Base-by-base conservation (phyloP, 2,329 filamentous ascomycete genomes). In the Pleurostoma richardsiae region DNA sequence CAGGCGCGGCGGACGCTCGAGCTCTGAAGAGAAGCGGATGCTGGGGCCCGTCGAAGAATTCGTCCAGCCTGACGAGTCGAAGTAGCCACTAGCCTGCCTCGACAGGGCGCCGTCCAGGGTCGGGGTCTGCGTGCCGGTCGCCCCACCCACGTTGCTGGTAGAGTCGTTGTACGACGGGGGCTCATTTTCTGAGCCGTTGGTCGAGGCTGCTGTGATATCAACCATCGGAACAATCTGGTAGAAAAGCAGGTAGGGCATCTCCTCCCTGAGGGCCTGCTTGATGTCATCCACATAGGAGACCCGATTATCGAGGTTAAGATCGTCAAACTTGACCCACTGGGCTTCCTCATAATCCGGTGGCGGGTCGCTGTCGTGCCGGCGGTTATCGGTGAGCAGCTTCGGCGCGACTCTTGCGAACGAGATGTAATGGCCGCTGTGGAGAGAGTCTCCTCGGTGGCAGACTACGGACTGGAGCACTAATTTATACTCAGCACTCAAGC, bases 171-270 rank as follows among this genome's bases (percentile, higher is more conserved):
- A 85, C 2, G 81, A 80, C 2, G 82, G 82, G 3, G 81, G 82
- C 31, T 74, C 73, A 3, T 65, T 64, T 30, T 73, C 69, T 2
- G 68, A 72, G 40, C 67, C 67, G 5, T 75, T 72, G 0, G 71
- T 69, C 4, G 76, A 75, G 10, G 70, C 67, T 1, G 69, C 60
- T 1, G 73, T 70, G 6, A 86, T 78, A 47, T 91, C 87, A 30
- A 89, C 81, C 58, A 95, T 90, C 0, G 92, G 91, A 30, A 95
- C 80, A 39, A 97, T 88, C 64, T 96, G 92, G 60, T 96, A 99
- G 65, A 97, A 97, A 0, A 99, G 73, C 5, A 97, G 77, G 62
- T 97, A 97, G 0, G 94, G 92, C 63, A 90, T 95, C 63, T 96
- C 91, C n/a, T 86, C 79, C 54, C 82, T 85, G 43, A 97, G 69